phyloP scores from a whole-genome alignment of 805 yeast genomes.

The Schwanniomyces sp. region DNA sequence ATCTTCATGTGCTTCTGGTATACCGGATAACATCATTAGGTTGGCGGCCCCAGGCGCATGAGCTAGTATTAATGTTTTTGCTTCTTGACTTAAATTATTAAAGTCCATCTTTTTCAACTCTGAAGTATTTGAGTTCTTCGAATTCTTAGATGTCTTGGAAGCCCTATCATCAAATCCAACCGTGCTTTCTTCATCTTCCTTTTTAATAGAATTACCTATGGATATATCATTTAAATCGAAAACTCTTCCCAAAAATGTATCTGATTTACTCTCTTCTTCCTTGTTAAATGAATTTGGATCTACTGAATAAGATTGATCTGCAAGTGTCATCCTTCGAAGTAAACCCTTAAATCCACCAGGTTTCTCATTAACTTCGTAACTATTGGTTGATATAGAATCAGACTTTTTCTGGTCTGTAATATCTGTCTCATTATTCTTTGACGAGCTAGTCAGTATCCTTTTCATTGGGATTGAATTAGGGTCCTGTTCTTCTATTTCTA shows the following conservation, averaged over 20 bases:
- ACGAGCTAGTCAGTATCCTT: conserved; percentile 1
- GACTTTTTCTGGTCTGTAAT: conserved; percentile 19
- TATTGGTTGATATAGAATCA: conserved; percentile 7
- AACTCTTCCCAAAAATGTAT: conserved; percentile 40
- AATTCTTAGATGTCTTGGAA: conserved; percentile 8
- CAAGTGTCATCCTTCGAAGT: conserved; percentile 35
- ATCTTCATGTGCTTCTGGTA: conserved; percentile 3
- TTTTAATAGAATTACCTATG: conserved; percentile 18
- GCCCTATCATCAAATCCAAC: conserved; percentile 16
- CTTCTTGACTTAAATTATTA: conserved; percentile 49
- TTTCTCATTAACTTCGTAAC: conserved; percentile 8
- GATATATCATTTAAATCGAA: conserved; percentile 24
- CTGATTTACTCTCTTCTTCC: conserved; percentile 21
- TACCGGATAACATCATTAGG: not conserved
- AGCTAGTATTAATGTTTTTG: conserved; percentile 50
- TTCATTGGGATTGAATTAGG: conserved; percentile 3
- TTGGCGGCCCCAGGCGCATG: conserved; percentile 37
- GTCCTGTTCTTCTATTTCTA: conserved; percentile 3
- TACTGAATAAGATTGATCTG: conserved; percentile 27
- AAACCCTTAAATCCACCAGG: conserved; percentile 24
- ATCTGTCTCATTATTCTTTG: conserved; percentile 18
- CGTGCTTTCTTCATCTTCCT: conserved; percentile 40
- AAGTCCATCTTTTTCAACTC: conserved; percentile 46
- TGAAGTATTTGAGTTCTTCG: conserved; percentile 32
- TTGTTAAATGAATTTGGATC: conserved; percentile 11